Evolutionary conservation across 345 rosid genomes (phyloP).

Genomic region (Eucalyptus erythrocorys): DNA sequence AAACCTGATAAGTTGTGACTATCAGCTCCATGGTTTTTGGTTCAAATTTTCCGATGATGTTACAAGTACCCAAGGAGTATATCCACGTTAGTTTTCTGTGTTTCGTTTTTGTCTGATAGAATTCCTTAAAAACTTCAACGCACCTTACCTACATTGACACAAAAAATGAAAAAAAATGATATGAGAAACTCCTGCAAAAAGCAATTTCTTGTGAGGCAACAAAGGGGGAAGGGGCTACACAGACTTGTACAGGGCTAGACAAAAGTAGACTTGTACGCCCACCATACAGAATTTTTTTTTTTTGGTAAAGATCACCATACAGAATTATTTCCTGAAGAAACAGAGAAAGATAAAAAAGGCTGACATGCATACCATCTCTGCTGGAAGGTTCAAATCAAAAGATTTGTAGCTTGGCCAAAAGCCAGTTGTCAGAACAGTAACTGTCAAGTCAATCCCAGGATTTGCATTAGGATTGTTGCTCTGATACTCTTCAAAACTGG

Average conservation of each 20-base stretch:
- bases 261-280: not conserved
- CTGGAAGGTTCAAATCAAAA: conserved; percentile 55
- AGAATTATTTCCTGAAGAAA: not conserved
- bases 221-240: not conserved
- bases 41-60: conserved; percentile 49
- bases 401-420: conserved; percentile 80
- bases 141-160: conserved; percentile 27
- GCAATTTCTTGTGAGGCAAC: not conserved
- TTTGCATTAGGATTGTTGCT: conserved; percentile 22
- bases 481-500: conserved; percentile 48
- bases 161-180: not conserved
- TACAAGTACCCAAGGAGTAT: conserved; percentile 56
- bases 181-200: not conserved
- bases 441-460: conserved; percentile 56
- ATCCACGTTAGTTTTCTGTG: conserved; percentile 66
- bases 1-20: conserved; percentile 63
- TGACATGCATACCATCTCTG: conserved; percentile 38
- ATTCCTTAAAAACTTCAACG: conserved; percentile 56
- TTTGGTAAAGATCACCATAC: too few species aligned
- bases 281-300: not conserved
- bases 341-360: not conserved
- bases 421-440: conserved; percentile 65
- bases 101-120: conserved; percentile 46
- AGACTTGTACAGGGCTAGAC: not conserved
- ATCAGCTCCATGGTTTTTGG: conserved; percentile 46